A percentile compares a stretch with the other conserved stretches of the same genome.
phyloP scores from a whole-genome alignment of 2,329 filamentous ascomycete species.

The Pseudocercospora vitis region DNA sequence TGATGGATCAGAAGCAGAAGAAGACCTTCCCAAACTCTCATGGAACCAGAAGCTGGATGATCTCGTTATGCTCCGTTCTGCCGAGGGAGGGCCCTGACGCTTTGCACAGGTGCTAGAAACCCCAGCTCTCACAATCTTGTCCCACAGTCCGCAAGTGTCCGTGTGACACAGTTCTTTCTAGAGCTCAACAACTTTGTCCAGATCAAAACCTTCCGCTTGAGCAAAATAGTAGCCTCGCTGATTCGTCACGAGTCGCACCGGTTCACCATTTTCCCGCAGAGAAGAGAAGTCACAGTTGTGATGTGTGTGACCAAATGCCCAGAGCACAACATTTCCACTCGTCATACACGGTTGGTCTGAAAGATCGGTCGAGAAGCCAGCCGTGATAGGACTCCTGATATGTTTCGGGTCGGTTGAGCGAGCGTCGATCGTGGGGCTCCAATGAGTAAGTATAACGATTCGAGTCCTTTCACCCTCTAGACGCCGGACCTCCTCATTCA shows the following conservation, averaged over 20 bases:
- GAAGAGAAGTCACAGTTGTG: slow-evolving; percentile 19
- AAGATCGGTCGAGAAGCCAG: slow-evolving; percentile 19
- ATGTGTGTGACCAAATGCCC: slow-evolving; percentile 24
- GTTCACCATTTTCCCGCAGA: background rate
- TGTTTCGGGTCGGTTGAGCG: slow-evolving; percentile 42
- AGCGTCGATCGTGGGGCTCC: slow-evolving; percentile 42
- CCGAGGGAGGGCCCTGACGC: background rate
- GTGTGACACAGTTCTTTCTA: background rate
- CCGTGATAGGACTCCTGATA: slow-evolving; percentile 14
- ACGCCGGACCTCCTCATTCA: slow-evolving; percentile 45
- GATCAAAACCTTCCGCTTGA: slow-evolving; percentile 11
- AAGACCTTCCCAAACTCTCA: too few species aligned
- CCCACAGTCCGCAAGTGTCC: too few species aligned
- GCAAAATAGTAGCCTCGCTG: slow-evolving; percentile 21
- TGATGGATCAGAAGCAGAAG: too few species aligned
- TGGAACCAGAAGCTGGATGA: background rate
- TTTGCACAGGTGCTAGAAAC: too few species aligned
- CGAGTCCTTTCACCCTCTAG: slow-evolving; percentile 42
- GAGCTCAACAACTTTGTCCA: slow-evolving; percentile 11
- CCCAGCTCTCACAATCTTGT: too few species aligned
- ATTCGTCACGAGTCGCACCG: slow-evolving; percentile 17
- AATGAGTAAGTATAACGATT: slow-evolving; percentile 48
- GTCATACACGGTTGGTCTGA: slow-evolving; percentile 11
- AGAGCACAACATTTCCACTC: slow-evolving; percentile 11
- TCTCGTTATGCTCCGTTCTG: background rate